Percentiles rank a stretch among this genome's conserved stretches.
phyloP scores from a whole-genome alignment of 768 basidiomycete species.

The Cubamyces lactineus region DNA sequence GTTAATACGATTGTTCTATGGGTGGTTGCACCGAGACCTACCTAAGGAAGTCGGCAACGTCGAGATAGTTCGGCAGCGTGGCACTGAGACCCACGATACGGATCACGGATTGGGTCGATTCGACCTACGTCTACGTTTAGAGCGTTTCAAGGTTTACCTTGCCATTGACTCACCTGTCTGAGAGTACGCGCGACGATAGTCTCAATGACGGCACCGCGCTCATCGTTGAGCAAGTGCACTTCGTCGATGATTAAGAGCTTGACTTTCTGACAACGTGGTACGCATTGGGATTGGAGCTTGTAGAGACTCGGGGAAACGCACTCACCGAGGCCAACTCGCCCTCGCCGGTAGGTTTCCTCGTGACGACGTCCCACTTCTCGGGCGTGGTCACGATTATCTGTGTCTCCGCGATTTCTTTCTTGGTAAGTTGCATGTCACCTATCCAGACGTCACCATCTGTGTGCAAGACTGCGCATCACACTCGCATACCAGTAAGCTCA shows the following conservation, averaged over 20 bases:
- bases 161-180: constrained; percentile 60
- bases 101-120: constrained; percentile 94
- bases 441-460: neutral
- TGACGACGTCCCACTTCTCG: constrained; percentile 99
- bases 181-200: constrained; percentile 96
- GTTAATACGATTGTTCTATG: neutral
- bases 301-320: constrained; percentile 1
- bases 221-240: constrained; percentile 95
- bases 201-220: constrained; percentile 97
- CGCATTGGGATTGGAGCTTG: too few species aligned
- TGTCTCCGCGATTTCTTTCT: constrained; percentile 90
- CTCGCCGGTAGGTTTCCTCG: constrained; percentile 94
- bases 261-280: constrained; percentile 60
- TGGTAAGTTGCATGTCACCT: constrained; percentile 97
- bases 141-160: neutral
- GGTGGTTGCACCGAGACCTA: constrained; percentile 36
- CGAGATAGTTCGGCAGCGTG: constrained; percentile 95
- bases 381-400: constrained; percentile 99
- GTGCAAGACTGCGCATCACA: neutral
- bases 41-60: constrained; percentile 95
- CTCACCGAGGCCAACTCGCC: constrained; percentile 92
- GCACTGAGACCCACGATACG: constrained; percentile 96
- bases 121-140: constrained; percentile 60
- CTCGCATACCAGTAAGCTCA: constrained; percentile 77
- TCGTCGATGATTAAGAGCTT: constrained; percentile 97